Base-by-base conservation (phyloP, 257 asterid genomes). In the Vinca minor region DNA sequence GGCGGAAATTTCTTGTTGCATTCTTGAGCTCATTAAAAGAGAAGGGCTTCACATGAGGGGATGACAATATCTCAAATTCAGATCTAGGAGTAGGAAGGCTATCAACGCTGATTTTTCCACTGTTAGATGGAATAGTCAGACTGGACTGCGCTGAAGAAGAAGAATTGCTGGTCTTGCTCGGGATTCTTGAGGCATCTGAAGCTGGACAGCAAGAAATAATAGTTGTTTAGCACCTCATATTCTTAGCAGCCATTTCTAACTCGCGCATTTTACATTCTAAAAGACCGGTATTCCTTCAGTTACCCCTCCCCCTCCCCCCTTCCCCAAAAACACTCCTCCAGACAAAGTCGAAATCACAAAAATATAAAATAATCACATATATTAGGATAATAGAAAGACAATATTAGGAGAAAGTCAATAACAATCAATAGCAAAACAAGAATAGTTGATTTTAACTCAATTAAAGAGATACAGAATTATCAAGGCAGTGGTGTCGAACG, bases 1-100 rank as follows among this genome's bases (percentile, higher is more conserved):
- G 87, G 47, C 95, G 79, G 61, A 89, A 93, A 70, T 93, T 93
- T 66, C 97, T 78, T 0, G 97, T 93, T 1, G 99, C 97, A 47
- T 74, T 87, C 79, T 49, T 87, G 48, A 93, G 62, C 78, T 93
- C 99, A 26, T 81, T 88, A 67, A 93, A 89, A 0, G 83, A 65
- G 71, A 93, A 93, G 67, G 97, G 45, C 77, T 87, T 93, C 15
- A 83, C 94, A 64, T 89, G 72, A 35, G 97, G 84, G 25, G 92
- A 87, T 18, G 87, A 83, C 32, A 87, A 78, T 64, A 89, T 82
- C 74, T 87, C 99, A 49, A 80, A 79, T 69, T 89, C 97, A 14
- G 96, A 87, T 80, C 95, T 83, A 21, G 95, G 99, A 61, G 95
- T 87, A 15, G 96, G 88, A 65, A 87, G 79, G 81, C 79, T 82